Conservation (phyloP, 495 filamentous ascomycete species). For the Aspergillus campestris region DNA sequence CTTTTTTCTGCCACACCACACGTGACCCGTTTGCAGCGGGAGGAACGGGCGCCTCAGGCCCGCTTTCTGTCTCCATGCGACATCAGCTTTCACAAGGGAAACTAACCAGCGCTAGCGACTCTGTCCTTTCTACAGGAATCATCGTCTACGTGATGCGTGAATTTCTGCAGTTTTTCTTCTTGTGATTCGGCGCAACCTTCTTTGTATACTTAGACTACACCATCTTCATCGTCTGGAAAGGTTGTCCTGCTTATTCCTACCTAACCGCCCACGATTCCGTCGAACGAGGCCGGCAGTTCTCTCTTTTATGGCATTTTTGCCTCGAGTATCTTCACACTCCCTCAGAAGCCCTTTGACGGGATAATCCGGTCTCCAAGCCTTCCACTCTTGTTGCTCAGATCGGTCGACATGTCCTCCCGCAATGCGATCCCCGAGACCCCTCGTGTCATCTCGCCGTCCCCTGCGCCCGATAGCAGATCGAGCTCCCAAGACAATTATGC, state of each 20-base stretch:
- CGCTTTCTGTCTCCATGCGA: too few relatives aligned
- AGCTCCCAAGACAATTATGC: slow-evolving; percentile 44
- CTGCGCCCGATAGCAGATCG: slow-evolving; percentile 45
- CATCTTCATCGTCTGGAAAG: too few relatives aligned
- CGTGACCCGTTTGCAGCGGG: not conserved
- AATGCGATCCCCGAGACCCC: slow-evolving; percentile 52
- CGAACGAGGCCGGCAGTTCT: slow-evolving; percentile 7
- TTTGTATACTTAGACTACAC: too few relatives aligned
- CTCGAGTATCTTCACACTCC: slow-evolving; percentile 12
- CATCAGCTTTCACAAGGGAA: too few relatives aligned
- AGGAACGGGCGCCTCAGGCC: too few relatives aligned
- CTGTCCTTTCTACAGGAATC: too few relatives aligned
- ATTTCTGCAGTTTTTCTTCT: too few relatives aligned
- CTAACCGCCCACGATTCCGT: slow-evolving; percentile 23
- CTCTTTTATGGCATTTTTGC: slow-evolving; percentile 17
- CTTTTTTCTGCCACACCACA: slow-evolving; percentile 5
- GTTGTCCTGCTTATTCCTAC: slow-evolving; percentile 7
- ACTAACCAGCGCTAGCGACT: too few relatives aligned
- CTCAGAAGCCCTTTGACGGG: slow-evolving; percentile 43
- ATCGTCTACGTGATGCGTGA: too few relatives aligned
- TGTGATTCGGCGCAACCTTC: too few relatives aligned
- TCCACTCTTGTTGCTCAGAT: slow-evolving; percentile 37
- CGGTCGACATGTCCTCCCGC: slow-evolving; percentile 37
- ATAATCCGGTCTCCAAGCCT: slow-evolving; percentile 35
- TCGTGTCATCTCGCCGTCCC: slow-evolving; percentile 63